Evolutionary conservation across 768 basidiomycete species (phyloP).

Genomic region (Russula sp.): DNA sequence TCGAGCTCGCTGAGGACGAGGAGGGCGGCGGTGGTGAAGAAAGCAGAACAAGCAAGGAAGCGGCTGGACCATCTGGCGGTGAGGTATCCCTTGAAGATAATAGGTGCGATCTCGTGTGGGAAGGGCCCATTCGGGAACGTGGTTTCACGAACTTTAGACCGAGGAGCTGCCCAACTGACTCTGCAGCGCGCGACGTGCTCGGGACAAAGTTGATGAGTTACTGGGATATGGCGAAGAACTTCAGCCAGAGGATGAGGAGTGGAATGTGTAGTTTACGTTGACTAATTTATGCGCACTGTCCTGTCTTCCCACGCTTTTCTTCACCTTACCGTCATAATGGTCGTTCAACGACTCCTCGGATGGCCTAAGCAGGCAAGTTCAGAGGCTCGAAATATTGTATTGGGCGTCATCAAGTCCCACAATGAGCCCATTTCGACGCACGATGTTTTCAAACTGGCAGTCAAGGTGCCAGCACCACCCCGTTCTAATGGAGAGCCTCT

Average conservation of each 20-base stretch:
- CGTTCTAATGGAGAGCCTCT: neutral
- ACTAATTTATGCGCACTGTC: neutral
- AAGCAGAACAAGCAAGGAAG: slow-evolving; percentile 38
- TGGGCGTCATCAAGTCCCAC: slow-evolving; percentile 29
- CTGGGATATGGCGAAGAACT: slow-evolving; percentile 95
- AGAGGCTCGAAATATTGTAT: slow-evolving; percentile 33
- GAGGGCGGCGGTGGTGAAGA: slow-evolving; percentile 43
- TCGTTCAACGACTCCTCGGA: slow-evolving; percentile 5
- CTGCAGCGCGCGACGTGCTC: slow-evolving; percentile 78
- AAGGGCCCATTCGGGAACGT: slow-evolving; percentile 81
- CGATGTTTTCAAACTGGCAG: slow-evolving; percentile 35
- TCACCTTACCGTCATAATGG: slow-evolving; percentile 4
- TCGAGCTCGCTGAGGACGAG: slow-evolving; percentile 54
- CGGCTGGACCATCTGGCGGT: slow-evolving; percentile 33
- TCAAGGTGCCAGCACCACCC: slow-evolving; percentile 28
- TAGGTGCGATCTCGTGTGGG: slow-evolving; percentile 89
- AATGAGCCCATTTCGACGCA: slow-evolving; percentile 33
- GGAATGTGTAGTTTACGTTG: slow-evolving; percentile 32
- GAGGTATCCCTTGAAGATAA: slow-evolving; percentile 77
- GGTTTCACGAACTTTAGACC: slow-evolving; percentile 78
- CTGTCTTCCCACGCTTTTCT: slow-evolving; percentile 11
- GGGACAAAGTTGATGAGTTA: slow-evolving; percentile 83
- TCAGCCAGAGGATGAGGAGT: slow-evolving; percentile 76
- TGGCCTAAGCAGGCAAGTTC: slow-evolving; percentile 23
- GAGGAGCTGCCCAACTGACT: slow-evolving; percentile 79